Conservation (phyloP, 2,329 filamentous ascomycete genomes). For the Diaporthe vexans region DNA sequence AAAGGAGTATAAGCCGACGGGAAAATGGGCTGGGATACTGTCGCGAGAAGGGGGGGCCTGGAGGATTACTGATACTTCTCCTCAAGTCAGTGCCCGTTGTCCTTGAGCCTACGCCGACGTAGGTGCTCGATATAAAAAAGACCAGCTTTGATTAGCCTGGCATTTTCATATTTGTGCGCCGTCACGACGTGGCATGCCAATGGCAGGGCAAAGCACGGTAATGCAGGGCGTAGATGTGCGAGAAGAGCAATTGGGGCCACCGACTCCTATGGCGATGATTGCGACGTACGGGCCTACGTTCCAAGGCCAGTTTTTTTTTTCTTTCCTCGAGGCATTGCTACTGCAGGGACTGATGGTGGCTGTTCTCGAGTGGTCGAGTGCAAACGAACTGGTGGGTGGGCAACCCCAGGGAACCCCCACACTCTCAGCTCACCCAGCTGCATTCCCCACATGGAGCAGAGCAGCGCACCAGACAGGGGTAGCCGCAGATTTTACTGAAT, state of each 20-base stretch:
- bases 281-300: too few relatives aligned
- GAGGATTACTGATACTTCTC: too few relatives aligned
- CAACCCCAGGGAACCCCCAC: constrained; percentile 22
- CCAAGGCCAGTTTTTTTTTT: too few relatives aligned
- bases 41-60: neutral
- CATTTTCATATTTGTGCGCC: neutral
- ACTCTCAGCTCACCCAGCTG: neutral
- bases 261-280: too few relatives aligned
- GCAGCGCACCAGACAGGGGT: constrained; percentile 19
- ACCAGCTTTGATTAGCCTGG: neutral
- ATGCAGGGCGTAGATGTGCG: too few relatives aligned
- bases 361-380: too few relatives aligned
- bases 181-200: too few relatives aligned
- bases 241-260: too few relatives aligned
- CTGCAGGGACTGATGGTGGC: neutral
- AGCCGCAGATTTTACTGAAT: constrained; percentile 15
- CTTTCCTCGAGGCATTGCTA: too few relatives aligned
- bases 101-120: neutral
- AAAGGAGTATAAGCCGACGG: neutral
- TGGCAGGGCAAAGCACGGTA: neutral
- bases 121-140: neutral
- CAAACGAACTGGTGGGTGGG: constrained; percentile 16
- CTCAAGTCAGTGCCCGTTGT: neutral
- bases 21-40: neutral
- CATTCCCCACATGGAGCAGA: constrained; percentile 23